Base-by-base conservation (phyloP, 208 protist species). In the Histomonas meleagridis region DNA sequence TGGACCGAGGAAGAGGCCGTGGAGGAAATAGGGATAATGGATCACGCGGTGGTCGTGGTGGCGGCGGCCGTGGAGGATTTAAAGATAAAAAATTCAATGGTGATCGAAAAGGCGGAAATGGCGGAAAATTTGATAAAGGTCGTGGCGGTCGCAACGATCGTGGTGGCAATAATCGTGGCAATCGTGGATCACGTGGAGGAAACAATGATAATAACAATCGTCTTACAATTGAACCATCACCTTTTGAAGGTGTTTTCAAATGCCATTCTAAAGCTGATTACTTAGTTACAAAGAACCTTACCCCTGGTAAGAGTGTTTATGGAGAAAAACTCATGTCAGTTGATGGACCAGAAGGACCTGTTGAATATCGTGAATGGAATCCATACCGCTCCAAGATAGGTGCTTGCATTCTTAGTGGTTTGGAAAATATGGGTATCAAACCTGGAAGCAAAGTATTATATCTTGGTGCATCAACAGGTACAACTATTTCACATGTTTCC, bases 341-440 rank as follows among this genome's bases (percentile, higher is more conserved):
- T 51, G 46, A 62, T 43, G 69, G 92, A 53, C 23, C 53, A 94
- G 43, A 96, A 96, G 72, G 94, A 92, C 28, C 96, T 94, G 96
- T 97, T 69, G 98, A 99, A 95, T 99, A 99, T 95, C 97, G 99
- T 93, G 96, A 99, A 51, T 99, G 99, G 98, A 99, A 99, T 94
- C 98, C 99, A 26, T 99, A 99, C 96, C 95, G 98, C 90, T 99
- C 98, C 23, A 99, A 99, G 96, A 94, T 99, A 40, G 98, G 97
- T 43, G 97, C 98, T 26, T 97, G 97, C 81, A 97, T 99, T 92
- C 96, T 99, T 86, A 96, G 96, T 92, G 98, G 98, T 95, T 96
- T 99, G n/a, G 97, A 98, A 90, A 97, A 98, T 94, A 97, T 99
- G 65, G 96, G 97, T 91, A 99, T 99, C 94, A 94, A 95, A 90